Base-by-base conservation (phyloP, 108 stramenopile genomes). In the Fragilaria crotonensis region DNA sequence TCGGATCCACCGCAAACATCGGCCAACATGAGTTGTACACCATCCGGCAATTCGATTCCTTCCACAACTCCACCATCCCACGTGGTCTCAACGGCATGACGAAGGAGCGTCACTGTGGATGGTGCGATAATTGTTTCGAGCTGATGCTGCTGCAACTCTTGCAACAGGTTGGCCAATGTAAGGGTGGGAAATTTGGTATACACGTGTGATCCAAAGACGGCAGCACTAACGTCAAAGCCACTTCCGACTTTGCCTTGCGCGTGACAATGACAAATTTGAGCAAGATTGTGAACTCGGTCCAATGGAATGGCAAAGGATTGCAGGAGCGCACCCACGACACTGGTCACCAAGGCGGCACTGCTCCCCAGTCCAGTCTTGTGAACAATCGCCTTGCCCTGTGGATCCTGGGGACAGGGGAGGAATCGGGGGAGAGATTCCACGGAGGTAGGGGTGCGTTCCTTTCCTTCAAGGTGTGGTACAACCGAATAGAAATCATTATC, bases 401-500 rank as follows among this genome's bases (percentile, higher is more conserved):
- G 62, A 51, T 74, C 80, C 30, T 48, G 64, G 19, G 86, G 88
- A 60, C 92, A 90, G 2, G 82, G 73, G 50, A 93, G 66, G 70
- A 91, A 97, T 11, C 59, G 68, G 19, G 86, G 85, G 49, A 97
- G 74, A 25, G 65, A 53, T 21, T 60, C 61, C 1, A 94, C 77
- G 25, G 79, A 71, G 18, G 71, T 67, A 3, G 80, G 72, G 4
- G 90, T 90, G 41, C 67, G 63, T 20, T 83, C 73, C 27, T 53
- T 33, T 51, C 66, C 57, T 11, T 69, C 50, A 36, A 96, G 71
- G 59, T 86, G 74, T 17, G 74, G 48, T 7, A 88, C 62, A 30
- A 94, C 81, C n/a, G 84, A 85, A 73, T 98, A 98, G 81, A 98
- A 98, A 57, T 96, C 97, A 72, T 97, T 97, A 70, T 95, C 93